These are phyloP conservation scores for Chrysoporthe cubensis DNA, from an alignment of 2,329 filamentous ascomycete species.

Conservation along the genomic window DNA sequence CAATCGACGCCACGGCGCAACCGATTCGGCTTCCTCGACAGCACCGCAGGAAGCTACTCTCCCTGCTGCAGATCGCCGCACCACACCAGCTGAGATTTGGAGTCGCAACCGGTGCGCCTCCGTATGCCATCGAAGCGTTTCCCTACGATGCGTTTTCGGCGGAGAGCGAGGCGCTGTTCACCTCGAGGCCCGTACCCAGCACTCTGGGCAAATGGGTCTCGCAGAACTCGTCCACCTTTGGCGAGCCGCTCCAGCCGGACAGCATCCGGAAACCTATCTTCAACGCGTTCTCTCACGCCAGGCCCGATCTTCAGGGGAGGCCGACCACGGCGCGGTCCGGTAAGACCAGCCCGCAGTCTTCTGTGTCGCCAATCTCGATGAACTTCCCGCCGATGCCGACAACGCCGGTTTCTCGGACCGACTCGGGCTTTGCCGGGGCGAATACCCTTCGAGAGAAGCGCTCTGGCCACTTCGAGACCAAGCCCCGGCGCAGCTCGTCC, in stretches of 20 bases:
- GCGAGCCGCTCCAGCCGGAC: conserved; percentile 60
- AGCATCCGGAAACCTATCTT: conserved; percentile 70
- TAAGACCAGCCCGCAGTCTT: conserved; percentile 64
- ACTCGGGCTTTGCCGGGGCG: conserved; percentile 87
- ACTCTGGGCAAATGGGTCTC: conserved; percentile 84
- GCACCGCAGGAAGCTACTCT: conserved; percentile 85
- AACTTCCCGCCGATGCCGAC: conserved; percentile 76
- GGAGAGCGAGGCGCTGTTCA: conserved; percentile 82
- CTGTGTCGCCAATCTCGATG: conserved; percentile 75
- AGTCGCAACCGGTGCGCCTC: conserved; percentile 84
- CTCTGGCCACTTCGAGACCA: conserved; percentile 83
- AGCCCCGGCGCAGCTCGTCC: conserved; percentile 88
- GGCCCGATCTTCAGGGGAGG: conserved; percentile 72
- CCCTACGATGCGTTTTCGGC: conserved; percentile 89
- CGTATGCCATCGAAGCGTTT: conserved; percentile 91
- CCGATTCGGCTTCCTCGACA: conserved; percentile 84
- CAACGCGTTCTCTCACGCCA: conserved; percentile 86
- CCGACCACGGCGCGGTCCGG: conserved; percentile 74
- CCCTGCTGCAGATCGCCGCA: conserved; percentile 85
- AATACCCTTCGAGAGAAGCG: conserved; percentile 90
- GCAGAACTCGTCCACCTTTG: conserved; percentile 88
- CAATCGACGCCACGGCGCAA: conserved; percentile 80
- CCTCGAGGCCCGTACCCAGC: conserved; percentile 68
- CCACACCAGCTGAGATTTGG: conserved; percentile 88
- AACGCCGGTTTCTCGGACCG: conserved; percentile 83